Conservation (phyloP, 2,329 filamentous ascomycete species). For the Xylaria sp. region DNA sequence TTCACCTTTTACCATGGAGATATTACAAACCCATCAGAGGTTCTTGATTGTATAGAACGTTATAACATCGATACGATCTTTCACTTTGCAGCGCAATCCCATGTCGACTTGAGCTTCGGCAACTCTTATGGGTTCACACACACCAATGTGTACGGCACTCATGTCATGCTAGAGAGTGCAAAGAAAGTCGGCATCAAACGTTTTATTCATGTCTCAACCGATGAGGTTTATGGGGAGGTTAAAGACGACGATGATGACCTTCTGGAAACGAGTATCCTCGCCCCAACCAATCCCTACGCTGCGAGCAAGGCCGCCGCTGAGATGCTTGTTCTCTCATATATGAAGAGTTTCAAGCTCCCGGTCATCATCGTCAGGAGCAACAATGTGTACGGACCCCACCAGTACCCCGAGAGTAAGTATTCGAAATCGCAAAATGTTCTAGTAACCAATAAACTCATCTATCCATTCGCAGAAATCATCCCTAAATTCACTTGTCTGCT, state of each 20-base stretch:
- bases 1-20: slow-evolving; percentile 85
- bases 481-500: slow-evolving; percentile 83
- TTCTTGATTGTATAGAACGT: slow-evolving; percentile 76
- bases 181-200: slow-evolving; percentile 76
- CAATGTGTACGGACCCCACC: slow-evolving; percentile 87
- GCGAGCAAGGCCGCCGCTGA: slow-evolving; percentile 85
- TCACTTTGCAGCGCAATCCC: slow-evolving; percentile 87
- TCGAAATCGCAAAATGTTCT: not conserved
- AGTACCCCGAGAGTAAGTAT: slow-evolving; percentile 81
- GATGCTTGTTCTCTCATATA: slow-evolving; percentile 88
- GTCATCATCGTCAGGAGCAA: slow-evolving; percentile 84
- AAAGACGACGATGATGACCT: slow-evolving; percentile 77
- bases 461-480: slow-evolving; percentile 74
- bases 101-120: slow-evolving; percentile 84
- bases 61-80: slow-evolving; percentile 82
- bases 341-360: slow-evolving; percentile 83
- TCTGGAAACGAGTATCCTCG: slow-evolving; percentile 77
- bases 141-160: slow-evolving; percentile 86
- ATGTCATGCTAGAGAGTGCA: slow-evolving; percentile 81
- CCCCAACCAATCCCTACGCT: slow-evolving; percentile 84
- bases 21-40: slow-evolving; percentile 76
- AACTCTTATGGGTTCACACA: slow-evolving; percentile 85
- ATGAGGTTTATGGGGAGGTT: slow-evolving; percentile 87
- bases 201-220: slow-evolving; percentile 86
- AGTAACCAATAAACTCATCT: slow-evolving; percentile 20